Conservation (phyloP, 2,329 filamentous ascomycete species). For the Zasmidium citrigriseum region DNA sequence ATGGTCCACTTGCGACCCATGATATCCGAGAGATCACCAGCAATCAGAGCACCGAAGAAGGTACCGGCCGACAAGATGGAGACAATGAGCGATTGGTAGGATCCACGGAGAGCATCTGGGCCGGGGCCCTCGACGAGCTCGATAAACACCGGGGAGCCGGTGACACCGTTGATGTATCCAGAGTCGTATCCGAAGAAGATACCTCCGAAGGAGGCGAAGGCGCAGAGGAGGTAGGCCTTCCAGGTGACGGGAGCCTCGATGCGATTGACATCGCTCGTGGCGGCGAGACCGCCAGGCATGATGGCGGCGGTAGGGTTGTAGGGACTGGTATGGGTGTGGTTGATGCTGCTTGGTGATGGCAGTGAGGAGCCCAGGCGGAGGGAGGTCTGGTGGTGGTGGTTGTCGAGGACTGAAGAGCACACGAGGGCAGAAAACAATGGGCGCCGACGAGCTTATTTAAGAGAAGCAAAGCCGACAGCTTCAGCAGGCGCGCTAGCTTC, state of each 20-base stretch:
- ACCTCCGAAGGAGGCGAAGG: conserved; percentile 52
- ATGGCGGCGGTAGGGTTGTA: conserved; percentile 4
- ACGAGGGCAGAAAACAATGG: conserved; percentile 4
- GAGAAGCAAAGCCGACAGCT: neutral
- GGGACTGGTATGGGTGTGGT: neutral
- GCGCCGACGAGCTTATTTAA: conserved; percentile 5
- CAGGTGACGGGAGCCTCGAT: conserved; percentile 54
- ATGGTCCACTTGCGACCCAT: conserved; percentile 73
- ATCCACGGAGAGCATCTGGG: conserved; percentile 30
- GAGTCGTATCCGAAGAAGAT: conserved; percentile 81
- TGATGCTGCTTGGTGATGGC: conserved; percentile 1
- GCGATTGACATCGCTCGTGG: conserved; percentile 53
- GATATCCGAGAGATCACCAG: conserved; percentile 74
- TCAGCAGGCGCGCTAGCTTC: neutral
- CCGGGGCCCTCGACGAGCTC: conserved; percentile 50
- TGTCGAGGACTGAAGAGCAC: conserved; percentile 2
- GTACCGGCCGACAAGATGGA: conserved; percentile 72
- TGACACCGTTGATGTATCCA: conserved; percentile 65
- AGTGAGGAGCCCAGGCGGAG: conserved; percentile 1
- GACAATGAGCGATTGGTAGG: conserved; percentile 62
- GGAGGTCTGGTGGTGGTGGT: neutral
- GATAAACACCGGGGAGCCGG: conserved; percentile 52
- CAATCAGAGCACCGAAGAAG: conserved; percentile 76
- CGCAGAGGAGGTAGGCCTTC: conserved; percentile 45
- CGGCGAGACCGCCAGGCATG: conserved; percentile 33